Evolutionary conservation across 257 asterid genomes (phyloP).

Genomic region (Plantago ovata): DNA sequence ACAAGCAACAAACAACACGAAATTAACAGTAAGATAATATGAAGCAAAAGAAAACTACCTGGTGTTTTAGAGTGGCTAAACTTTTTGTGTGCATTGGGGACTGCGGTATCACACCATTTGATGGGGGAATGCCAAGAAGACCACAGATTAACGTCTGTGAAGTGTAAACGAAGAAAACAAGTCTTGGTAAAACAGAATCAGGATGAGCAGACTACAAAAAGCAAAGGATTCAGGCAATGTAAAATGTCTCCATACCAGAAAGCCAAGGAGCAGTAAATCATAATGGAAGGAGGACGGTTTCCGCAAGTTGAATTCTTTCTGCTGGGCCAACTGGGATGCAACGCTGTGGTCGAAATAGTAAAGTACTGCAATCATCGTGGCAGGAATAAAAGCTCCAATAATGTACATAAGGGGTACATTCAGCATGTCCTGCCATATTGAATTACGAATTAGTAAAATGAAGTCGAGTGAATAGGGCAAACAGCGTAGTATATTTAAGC

Average conservation of each 20-base stretch:
- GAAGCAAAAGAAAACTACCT: slow-evolving; percentile 34
- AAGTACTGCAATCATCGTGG: slow-evolving; percentile 85
- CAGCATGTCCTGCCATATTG: slow-evolving; percentile 66
- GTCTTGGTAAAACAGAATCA: not conserved
- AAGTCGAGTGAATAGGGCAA: slow-evolving; percentile 3
- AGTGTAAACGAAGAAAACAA: not conserved
- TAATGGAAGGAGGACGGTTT: slow-evolving; percentile 87
- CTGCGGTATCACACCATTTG: slow-evolving; percentile 90
- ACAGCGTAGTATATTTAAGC: slow-evolving; percentile 1
- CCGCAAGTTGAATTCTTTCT: slow-evolving; percentile 74
- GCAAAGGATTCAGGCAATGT: slow-evolving; percentile 3
- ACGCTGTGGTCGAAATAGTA: slow-evolving; percentile 95
- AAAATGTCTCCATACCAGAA: slow-evolving; percentile 46
- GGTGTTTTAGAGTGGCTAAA: slow-evolving; percentile 88
- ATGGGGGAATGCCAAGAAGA: slow-evolving; percentile 81
- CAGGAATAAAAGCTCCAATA: slow-evolving; percentile 80
- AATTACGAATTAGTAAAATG: slow-evolving; percentile 7
- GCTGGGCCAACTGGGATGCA: slow-evolving; percentile 89
- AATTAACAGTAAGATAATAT: slow-evolving; percentile 1
- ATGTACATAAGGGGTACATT: slow-evolving; percentile 67
- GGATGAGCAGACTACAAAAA: slow-evolving; percentile 1
- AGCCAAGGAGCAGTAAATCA: slow-evolving; percentile 73
- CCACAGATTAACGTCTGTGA: slow-evolving; percentile 79
- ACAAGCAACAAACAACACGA: not conserved
- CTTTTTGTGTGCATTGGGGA: slow-evolving; percentile 94